Base-by-base conservation (phyloP, 2,329 filamentous ascomycete genomes). In the Alternaria dauci region DNA sequence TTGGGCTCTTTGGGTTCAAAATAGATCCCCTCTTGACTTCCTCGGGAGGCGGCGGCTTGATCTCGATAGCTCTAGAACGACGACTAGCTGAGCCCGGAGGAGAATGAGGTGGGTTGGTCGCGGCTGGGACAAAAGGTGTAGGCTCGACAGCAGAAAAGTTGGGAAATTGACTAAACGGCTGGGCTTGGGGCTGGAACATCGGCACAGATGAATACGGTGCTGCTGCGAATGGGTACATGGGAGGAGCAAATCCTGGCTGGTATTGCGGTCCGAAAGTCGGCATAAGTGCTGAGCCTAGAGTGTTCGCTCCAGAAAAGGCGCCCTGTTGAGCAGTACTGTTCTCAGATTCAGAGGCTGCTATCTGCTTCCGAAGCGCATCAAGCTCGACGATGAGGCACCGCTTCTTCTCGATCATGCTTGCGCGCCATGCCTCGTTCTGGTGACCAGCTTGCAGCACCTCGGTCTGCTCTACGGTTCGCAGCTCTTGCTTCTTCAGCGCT, bases 1-100 rank as follows among this genome's bases (percentile, higher is more conserved):
- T 79, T 8, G 78, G 78, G 30, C 76, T 79, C 65, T 77, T 77
- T 8, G 78, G 78, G 41, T 80, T 73, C n/a, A 80, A 62, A 20
- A 59, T 63, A 12, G 76, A 78, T 9, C 61, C 44, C 57, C 74
- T 71, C 62, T 69, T 76, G 7, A 53, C 58, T 6, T 73, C 68
- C 36, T 71, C 71, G 11, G 63, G 71, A 7, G 77, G 78, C n/a
- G 73, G 71, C 34, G 73, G 71, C 52, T 79, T 79, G 71, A 80
- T 80, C 63, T 78, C 75, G 20, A 80, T 71, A 23, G 78, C 78
- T 56, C 77, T 76, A 16, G 78, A 80, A 18, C 78, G 77, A 52
- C 78, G 78, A 39, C 68, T 74, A 20, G 70, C 68, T 41, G 74
- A 75, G n/a, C 69, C 70, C 18, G 72, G 76, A 41, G 72, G 75